Percentiles rank a stretch among this genome's conserved stretches.
Conservation (phyloP, 495 filamentous ascomycete species). For the Apodospora peruviana region DNA sequence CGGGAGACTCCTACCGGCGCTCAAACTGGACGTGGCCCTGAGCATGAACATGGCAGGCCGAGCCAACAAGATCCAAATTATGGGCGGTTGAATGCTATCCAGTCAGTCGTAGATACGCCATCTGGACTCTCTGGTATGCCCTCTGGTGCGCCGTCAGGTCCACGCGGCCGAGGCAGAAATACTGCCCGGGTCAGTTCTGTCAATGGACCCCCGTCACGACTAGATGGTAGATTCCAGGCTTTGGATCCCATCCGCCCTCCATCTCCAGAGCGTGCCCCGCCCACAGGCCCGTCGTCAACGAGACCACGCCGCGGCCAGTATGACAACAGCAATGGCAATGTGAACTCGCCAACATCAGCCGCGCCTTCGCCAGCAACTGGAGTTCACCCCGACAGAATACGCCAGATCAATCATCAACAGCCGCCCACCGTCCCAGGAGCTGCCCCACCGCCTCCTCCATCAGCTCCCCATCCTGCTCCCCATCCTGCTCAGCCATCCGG, state of each 20-base stretch:
- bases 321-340: constrained; percentile 16
- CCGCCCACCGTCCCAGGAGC: constrained; percentile 10
- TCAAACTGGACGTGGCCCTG: constrained; percentile 27
- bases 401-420: constrained; percentile 27
- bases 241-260: constrained; percentile 32
- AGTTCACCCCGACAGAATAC: constrained; percentile 40
- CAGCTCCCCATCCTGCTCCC: no score
- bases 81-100: constrained; percentile 51
- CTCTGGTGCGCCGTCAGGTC: constrained; percentile 71
- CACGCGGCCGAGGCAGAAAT: constrained; percentile 50
- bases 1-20: constrained; percentile 24
- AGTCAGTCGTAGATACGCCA: constrained; percentile 38
- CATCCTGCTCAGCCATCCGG: no score
- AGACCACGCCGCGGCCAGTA: constrained; percentile 38
- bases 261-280: constrained; percentile 42
- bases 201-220: constrained; percentile 28
- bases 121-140: no score
- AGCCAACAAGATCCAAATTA: constrained; percentile 56
- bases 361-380: constrained; percentile 22
- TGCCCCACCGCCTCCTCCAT: not conserved
- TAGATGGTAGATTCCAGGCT: constrained; percentile 32
- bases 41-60: constrained; percentile 53
- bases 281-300: constrained; percentile 44
- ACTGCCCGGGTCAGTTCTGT: constrained; percentile 24
- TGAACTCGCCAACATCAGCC: constrained; percentile 24